Base-by-base conservation (phyloP, 345 rosid genomes). In the Toxicodendron radicans region DNA sequence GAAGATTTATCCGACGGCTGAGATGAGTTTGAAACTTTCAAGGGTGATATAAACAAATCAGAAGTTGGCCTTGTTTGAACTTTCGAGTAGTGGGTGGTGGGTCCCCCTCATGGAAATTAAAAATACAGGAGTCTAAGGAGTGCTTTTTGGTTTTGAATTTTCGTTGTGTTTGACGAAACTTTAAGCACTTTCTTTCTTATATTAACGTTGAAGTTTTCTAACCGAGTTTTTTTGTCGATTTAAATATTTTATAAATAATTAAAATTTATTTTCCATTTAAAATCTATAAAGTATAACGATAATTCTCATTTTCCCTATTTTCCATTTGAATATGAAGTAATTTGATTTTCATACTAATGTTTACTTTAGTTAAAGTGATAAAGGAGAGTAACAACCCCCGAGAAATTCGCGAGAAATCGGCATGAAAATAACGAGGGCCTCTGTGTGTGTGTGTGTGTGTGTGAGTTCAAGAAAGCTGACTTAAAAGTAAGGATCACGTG, bases 1-100 rank as follows among this genome's bases (percentile, higher is more conserved):
- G 59, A 73, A 46, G 69, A 73, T 61, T 75, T 38, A 79, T 81
- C 83, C 41, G 64, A 87, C 87, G 91, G 87, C 58, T 53, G 68
- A 49, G 73, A 83, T 80, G 64, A 63, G 66, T 45, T 79, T 75
- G 82, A 82, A 72, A 7, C 20, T 76, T 78, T 79, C 82, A 35
- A 68, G 43, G 80, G 52, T 24, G 63, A 23, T 18, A 14, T 24
- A 62, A 38, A 70, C 32, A 41, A 80, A 82, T 80, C 78, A 74
- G 72, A 65, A 72, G 64, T 46, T 75, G 82, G 83, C 74, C 78
- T 75, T 70, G 59, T 54, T 58, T 58, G 57, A 24, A 62, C 20
- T 53, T 78, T 61, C 0, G 17, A 58, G 35, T 58, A 45, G 58
- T 65, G 69, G 71, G 61, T 21, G 30, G 41, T 58, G 79, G 85